phyloP scores from a whole-genome alignment of 2,329 filamentous ascomycete genomes.

The Verticillium isaacii region DNA sequence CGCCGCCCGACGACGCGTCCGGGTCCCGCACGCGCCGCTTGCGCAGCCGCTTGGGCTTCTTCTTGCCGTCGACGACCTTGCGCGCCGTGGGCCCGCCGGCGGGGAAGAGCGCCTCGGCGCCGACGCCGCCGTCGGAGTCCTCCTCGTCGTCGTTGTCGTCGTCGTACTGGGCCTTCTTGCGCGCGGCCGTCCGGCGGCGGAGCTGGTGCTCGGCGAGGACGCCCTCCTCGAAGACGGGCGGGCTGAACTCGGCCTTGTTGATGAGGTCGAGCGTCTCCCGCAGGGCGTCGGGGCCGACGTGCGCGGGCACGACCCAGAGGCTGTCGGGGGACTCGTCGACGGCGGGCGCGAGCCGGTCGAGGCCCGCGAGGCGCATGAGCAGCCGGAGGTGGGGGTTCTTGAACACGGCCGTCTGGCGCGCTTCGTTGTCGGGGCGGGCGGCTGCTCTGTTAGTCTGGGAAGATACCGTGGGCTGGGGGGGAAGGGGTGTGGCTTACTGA shows the following conservation, averaged over 20 bases:
- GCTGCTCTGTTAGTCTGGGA: constrained; percentile 29
- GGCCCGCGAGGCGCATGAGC: constrained; percentile 71
- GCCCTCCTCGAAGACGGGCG: constrained; percentile 72
- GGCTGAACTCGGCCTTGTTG: constrained; percentile 72
- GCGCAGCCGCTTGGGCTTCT: constrained; percentile 33
- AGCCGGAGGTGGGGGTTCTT: constrained; percentile 85
- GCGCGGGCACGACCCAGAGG: constrained; percentile 70
- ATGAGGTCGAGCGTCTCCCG: constrained; percentile 68
- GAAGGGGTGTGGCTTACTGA: constrained; percentile 38
- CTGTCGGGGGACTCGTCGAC: constrained; percentile 70
- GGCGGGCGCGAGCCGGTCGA: constrained; percentile 51
- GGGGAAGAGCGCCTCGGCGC: constrained; percentile 62
- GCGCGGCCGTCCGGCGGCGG: constrained; percentile 59
- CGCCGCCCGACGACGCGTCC: constrained; percentile 21
- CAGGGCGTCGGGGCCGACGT: constrained; percentile 59
- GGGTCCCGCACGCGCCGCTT: constrained; percentile 46
- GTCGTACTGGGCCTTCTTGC: constrained; percentile 60
- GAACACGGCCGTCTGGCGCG: constrained; percentile 71
- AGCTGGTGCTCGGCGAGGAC: constrained; percentile 72
- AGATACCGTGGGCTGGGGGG: not conserved
- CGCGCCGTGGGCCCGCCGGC: constrained; percentile 59
- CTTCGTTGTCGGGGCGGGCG: constrained; percentile 60
- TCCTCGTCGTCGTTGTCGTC: constrained; percentile 53
- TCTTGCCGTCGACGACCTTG: constrained; percentile 49
- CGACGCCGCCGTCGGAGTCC: constrained; percentile 27